Evolutionary conservation across 208 protist species (phyloP), one percentile per base, ranked within the genome.

Genomic region (Porcisia hertigi): DNA sequence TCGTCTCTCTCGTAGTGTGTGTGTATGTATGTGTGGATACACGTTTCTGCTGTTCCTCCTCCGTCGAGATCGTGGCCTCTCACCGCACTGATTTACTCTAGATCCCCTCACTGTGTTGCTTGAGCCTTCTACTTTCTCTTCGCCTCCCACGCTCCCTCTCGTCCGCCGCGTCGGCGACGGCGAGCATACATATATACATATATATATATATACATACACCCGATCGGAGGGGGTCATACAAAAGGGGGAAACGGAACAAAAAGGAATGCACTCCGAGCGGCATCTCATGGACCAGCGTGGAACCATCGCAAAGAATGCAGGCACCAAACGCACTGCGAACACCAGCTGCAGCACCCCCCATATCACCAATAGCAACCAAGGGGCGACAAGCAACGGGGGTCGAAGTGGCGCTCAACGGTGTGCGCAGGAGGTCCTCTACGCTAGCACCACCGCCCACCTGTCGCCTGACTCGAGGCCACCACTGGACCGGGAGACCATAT

Each of bases 401-500:
- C 12, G 53, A 20, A 49, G 39, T 36, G 36, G 34, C 36, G 52
- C 18, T 18, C 45, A 25, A 12, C 5, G 12, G 18, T 39, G 30
- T n/a, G 30, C 14, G 66, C 47, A 6, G 23, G 53, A 57, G 4
- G 36, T 25, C 69, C 11, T 25, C 53, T 23, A 4, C 16, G 16
- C 54, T 16, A 41, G 30, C 36, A 3, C 34, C 3, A 6, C 34
- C 18, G 25, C 3, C 41, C 25, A 43, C 71, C 36, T 59, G 65
- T 62, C 54, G 63, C 30, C 74, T 12, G 62, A 47, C 71, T 69
- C 57, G 71, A 70, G 11, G 7, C 16, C 43, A n/a, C 34, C n/a
- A 3, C 41, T 81, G 16, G 84, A 87, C 57, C 54, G 34, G 34
- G 63, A 76, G 12, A 71, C 94, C 7, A 52, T 93, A 20, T 76